Evolutionary conservation across 305 asterid genomes (phyloP).

Genomic region (Petunia hybrid): DNA sequence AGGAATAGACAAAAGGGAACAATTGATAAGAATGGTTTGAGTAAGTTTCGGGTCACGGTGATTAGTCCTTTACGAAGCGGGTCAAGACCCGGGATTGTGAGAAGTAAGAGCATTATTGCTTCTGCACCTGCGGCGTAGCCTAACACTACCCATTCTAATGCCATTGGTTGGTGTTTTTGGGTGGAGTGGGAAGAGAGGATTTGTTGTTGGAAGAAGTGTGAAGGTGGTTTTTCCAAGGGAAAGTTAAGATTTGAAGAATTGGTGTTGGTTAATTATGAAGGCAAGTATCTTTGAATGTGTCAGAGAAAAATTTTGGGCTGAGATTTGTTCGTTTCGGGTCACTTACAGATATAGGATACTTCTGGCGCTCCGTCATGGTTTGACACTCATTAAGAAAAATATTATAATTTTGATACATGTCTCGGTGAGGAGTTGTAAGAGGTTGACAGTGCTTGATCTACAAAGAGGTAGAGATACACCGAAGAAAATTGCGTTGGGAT

Average conservation of each 20-base stretch:
- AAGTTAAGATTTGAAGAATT: neutral
- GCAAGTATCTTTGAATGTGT: neutral
- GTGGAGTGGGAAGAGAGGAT: neutral
- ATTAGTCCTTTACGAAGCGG: constrained; percentile 79
- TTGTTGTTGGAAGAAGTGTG: neutral
- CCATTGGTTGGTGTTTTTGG: constrained; percentile 32
- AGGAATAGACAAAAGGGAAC: constrained; percentile 92
- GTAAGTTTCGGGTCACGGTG: constrained; percentile 73
- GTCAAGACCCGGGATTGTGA: constrained; percentile 37
- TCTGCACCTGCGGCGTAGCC: constrained; percentile 45
- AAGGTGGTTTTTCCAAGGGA: neutral
- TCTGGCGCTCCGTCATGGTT: too few relatives aligned
- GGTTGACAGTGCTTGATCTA: too few relatives aligned
- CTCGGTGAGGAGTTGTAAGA: too few relatives aligned
- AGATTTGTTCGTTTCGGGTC: neutral
- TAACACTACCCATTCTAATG: constrained; percentile 45
- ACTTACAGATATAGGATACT: too few relatives aligned
- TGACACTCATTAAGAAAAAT: too few relatives aligned
- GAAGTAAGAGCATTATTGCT: constrained; percentile 43
- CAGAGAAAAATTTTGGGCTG: neutral
- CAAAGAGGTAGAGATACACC: too few relatives aligned
- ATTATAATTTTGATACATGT: too few relatives aligned
- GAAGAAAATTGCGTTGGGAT: too few relatives aligned
- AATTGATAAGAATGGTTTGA: constrained; percentile 78
- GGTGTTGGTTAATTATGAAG: neutral